Conservation (phyloP, 176 grass and related monocot species). For the Oryza brachyantha region DNA sequence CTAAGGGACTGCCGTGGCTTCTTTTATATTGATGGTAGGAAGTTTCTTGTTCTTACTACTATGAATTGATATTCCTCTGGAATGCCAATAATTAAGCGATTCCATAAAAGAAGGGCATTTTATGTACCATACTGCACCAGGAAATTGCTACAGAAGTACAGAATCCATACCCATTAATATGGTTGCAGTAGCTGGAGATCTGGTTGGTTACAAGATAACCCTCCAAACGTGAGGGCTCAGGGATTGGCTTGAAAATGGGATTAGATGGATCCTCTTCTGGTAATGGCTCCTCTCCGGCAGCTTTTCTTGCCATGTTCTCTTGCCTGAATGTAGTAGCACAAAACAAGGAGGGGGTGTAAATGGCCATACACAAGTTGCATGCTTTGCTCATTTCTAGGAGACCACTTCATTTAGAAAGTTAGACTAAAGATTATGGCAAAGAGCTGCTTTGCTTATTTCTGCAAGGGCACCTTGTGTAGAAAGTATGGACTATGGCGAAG, state of each 20-base stretch:
- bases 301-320: slow-evolving; percentile 84
- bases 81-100: background rate
- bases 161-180: slow-evolving; percentile 79
- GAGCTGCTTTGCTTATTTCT: too few relatives aligned
- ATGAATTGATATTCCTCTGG: background rate
- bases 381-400: too few relatives aligned
- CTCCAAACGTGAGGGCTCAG: slow-evolving; percentile 90
- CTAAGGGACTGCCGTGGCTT: slow-evolving; percentile 39
- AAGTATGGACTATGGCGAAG: too few relatives aligned
- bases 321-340: slow-evolving; percentile 43
- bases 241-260: slow-evolving; percentile 88
- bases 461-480: too few relatives aligned
- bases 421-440: too few relatives aligned
- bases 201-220: slow-evolving; percentile 97
- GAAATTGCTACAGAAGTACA: background rate
- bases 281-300: slow-evolving; percentile 88
- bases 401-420: background rate
- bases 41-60: background rate
- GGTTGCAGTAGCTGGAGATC: slow-evolving; percentile 95
- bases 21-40: slow-evolving; percentile 37
- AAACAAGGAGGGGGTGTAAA: background rate
- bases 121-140: too few relatives aligned
- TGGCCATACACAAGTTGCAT: too few relatives aligned
- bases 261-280: slow-evolving; percentile 96
- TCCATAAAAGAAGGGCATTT: too few relatives aligned